Evolutionary conservation across 2,329 filamentous ascomycete species (phyloP).

Genomic region (Alternaria triticina): DNA sequence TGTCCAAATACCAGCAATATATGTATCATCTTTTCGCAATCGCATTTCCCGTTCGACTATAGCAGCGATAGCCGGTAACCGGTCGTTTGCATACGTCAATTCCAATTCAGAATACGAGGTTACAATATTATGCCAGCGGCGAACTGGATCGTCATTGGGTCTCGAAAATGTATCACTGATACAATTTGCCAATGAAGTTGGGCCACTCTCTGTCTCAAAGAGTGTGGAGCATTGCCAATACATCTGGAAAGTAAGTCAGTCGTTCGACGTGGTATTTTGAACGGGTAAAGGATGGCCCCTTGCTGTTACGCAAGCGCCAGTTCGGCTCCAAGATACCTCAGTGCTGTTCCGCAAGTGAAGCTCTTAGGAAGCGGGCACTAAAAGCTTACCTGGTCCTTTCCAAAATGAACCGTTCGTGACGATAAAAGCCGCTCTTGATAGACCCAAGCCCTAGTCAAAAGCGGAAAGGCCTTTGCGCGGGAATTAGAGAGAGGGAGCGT

Average conservation of each 20-base stretch:
- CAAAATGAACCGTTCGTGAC: background rate
- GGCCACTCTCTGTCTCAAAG: background rate
- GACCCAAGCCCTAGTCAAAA: background rate
- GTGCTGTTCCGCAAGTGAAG: too few relatives aligned
- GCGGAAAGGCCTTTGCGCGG: background rate
- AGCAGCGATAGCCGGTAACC: background rate
- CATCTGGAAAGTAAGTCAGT: background rate
- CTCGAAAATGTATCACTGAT: too few relatives aligned
- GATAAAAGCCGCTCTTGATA: background rate
- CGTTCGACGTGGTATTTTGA: accelerated
- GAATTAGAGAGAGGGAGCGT: too few relatives aligned
- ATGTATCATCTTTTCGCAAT: background rate
- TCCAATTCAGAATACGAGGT: background rate
- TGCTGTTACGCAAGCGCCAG: too few relatives aligned
- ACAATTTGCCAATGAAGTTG: background rate
- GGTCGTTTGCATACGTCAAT: background rate
- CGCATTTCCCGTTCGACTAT: background rate
- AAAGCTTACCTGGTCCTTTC: background rate
- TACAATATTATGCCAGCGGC: background rate
- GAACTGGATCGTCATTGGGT: background rate
- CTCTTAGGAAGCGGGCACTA: background rate
- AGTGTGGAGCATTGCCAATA: background rate
- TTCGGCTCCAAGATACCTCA: too few relatives aligned
- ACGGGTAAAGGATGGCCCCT: accelerated
- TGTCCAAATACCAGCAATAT: background rate